Base-by-base conservation (phyloP, 352 stramenopile genomes). In the Blastocystis sp. region DNA sequence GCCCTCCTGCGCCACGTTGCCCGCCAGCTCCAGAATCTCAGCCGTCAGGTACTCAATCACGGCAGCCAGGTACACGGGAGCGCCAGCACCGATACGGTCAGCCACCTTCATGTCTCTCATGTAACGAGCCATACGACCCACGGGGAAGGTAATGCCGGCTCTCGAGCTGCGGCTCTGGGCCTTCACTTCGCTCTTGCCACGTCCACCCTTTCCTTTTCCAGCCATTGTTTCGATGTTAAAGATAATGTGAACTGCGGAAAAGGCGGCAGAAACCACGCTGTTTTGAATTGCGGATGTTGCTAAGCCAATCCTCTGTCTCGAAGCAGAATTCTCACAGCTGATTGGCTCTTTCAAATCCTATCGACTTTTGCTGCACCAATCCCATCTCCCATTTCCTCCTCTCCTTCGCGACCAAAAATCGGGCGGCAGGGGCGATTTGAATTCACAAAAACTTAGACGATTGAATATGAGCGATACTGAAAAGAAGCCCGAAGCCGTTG, bases 401-500 rank as follows among this genome's bases (percentile, higher is more conserved):
- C 69, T 98, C 95, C 89, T 98, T 98, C 92, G 98, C 98, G 91
- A 98, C 98, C 92, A 95, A 98, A 91, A 98, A 98, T 87, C 98
- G 98, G 91, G 96, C 98, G 91, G 94, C 95, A 84, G 97, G 98
- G 80, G 95, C 95, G 52, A 94, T 34, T 34, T 34, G 28, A 34
- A 34, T 34, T 34, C 28, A 34, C 28, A 34, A 34, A 34, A 34
- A 34, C 28, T 34, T 34, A 34, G 28, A 34, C 28, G 0, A 34
- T 34, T 34, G 28, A 34, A 34, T 0, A 34, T 34, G 28, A 34
- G 28, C 28, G 28, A 34, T 34, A 34, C 28, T 34, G 93, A 62
- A 95, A 98, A 34, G 28, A 34, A 34, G 28, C 28, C 28, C 28
- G 28, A 34, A 34, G 28, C 28, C 28, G 28, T 34, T 92, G 95